phyloP scores from a whole-genome alignment of 2,329 filamentous ascomycete genomes.

The Calonectria crousiana region DNA sequence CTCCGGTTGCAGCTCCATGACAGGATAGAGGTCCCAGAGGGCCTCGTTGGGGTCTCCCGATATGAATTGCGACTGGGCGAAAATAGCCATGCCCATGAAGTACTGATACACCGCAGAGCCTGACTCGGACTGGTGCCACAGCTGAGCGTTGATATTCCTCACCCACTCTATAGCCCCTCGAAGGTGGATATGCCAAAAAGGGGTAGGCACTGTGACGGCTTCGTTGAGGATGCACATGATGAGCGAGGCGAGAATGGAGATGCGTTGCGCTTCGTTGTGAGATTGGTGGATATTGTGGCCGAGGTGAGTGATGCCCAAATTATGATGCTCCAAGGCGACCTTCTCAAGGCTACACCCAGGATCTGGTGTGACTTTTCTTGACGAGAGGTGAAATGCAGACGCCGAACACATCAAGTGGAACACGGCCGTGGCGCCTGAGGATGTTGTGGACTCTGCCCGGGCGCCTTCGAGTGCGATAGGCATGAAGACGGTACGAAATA shows the following conservation, averaged over 20 bases:
- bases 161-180: constrained; percentile 42
- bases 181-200: constrained; percentile 40
- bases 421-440: constrained; percentile 35
- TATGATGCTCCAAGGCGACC: constrained; percentile 40
- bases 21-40: constrained; percentile 35
- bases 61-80: constrained; percentile 36
- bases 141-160: constrained; percentile 38
- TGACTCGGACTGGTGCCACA: constrained; percentile 38
- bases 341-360: constrained; percentile 31
- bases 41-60: constrained; percentile 27
- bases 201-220: constrained; percentile 38
- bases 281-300: constrained; percentile 39
- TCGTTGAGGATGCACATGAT: constrained; percentile 41
- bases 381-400: constrained; percentile 37
- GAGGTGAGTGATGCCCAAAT: constrained; percentile 38
- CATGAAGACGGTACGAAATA: constrained; percentile 36
- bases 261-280: constrained; percentile 32
- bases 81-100: constrained; percentile 37
- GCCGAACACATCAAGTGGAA: constrained; percentile 43
- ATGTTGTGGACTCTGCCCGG: constrained; percentile 29
- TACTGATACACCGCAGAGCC: constrained; percentile 39
- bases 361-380: constrained; percentile 16
- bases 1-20: constrained; percentile 31
- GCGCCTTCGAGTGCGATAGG: constrained; percentile 40
- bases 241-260: constrained; percentile 34